Percentiles rank a stretch among this genome's conserved stretches.
Evolutionary conservation across 495 filamentous ascomycete species (phyloP).

Genomic region (Tuber magnatum): DNA sequence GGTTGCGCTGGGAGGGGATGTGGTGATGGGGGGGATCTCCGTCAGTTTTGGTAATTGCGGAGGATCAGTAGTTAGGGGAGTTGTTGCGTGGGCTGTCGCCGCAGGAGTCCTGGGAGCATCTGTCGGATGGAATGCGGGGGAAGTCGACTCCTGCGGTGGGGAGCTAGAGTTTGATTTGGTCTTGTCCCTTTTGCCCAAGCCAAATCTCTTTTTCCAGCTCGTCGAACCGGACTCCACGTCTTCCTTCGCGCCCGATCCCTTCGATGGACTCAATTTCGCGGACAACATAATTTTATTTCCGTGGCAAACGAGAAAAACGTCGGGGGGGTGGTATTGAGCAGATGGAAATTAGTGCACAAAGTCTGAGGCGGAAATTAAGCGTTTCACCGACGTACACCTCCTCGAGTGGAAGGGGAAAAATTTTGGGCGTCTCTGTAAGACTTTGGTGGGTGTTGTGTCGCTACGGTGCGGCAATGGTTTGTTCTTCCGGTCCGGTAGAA

Average conservation of each 20-base stretch:
- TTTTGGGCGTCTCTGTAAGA: constrained; percentile 12
- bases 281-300: constrained; percentile 14
- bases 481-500: constrained; percentile 12
- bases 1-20: constrained; percentile 24
- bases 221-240: constrained; percentile 23
- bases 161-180: constrained; percentile 43
- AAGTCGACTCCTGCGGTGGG: constrained; percentile 37
- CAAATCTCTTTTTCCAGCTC: constrained; percentile 44
- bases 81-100: constrained; percentile 18
- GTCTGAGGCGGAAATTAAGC: constrained; percentile 20
- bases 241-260: constrained; percentile 5
- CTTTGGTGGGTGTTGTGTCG: constrained; percentile 9
- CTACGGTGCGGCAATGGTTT: constrained; percentile 18
- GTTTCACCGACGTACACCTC: constrained; percentile 12
- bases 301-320: constrained; percentile 12
- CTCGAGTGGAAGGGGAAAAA: not conserved
- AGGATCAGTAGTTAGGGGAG: constrained; percentile 34
- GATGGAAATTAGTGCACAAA: constrained; percentile 6
- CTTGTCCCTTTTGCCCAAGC: constrained; percentile 61
- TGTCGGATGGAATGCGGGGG: constrained; percentile 36
- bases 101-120: constrained; percentile 14
- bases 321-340: constrained; percentile 10
- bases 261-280: constrained; percentile 3
- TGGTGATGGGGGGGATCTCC: constrained; percentile 43
- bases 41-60: constrained; percentile 37